A percentile compares a stretch with the other conserved stretches of the same genome.
Evolutionary conservation across 108 stramenopile genomes (phyloP).

Genomic region (Pseudonitzschia delicatissima): DNA sequence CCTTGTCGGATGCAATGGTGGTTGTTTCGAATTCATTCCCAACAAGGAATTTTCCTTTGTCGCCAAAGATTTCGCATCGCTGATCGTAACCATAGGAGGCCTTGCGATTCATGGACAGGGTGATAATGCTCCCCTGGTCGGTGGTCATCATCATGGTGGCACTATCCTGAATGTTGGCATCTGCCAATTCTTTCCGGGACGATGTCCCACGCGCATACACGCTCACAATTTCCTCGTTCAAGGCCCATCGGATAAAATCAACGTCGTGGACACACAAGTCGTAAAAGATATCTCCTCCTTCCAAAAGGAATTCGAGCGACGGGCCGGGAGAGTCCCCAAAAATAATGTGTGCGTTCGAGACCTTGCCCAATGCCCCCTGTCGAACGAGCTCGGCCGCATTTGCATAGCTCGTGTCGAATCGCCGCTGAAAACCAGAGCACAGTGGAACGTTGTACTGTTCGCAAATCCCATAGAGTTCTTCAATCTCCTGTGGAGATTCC

Average conservation of each 20-base stretch:
- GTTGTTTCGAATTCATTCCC: slow-evolving; percentile 42
- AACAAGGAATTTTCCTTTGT: slow-evolving; percentile 36
- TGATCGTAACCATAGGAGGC: slow-evolving; percentile 78
- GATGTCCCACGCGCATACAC: slow-evolving; percentile 64
- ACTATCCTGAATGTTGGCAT: slow-evolving; percentile 59
- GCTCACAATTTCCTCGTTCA: slow-evolving; percentile 37
- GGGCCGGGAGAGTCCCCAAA: slow-evolving; percentile 78
- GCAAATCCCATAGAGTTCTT: slow-evolving; percentile 33
- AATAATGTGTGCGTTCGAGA: slow-evolving; percentile 46
- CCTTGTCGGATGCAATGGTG: slow-evolving; percentile 30
- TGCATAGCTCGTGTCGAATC: slow-evolving; percentile 68
- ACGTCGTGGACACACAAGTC: slow-evolving; percentile 74
- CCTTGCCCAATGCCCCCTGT: slow-evolving; percentile 32
- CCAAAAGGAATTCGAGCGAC: slow-evolving; percentile 52
- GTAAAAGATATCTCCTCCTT: slow-evolving; percentile 67
- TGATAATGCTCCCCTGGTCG: slow-evolving; percentile 32
- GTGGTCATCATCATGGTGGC: slow-evolving; percentile 57
- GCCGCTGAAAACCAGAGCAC: slow-evolving; percentile 77
- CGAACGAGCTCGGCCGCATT: slow-evolving; percentile 27
- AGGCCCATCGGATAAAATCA: slow-evolving; percentile 56
- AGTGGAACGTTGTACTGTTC: slow-evolving; percentile 31
- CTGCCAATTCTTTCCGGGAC: slow-evolving; percentile 41
- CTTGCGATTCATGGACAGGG: slow-evolving; percentile 41
- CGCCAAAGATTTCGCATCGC: slow-evolving; percentile 69
- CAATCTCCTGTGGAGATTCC: slow-evolving; percentile 46